Evolutionary conservation across 768 basidiomycete genomes (phyloP).

Genomic region (Lanmaoa rubissima): DNA sequence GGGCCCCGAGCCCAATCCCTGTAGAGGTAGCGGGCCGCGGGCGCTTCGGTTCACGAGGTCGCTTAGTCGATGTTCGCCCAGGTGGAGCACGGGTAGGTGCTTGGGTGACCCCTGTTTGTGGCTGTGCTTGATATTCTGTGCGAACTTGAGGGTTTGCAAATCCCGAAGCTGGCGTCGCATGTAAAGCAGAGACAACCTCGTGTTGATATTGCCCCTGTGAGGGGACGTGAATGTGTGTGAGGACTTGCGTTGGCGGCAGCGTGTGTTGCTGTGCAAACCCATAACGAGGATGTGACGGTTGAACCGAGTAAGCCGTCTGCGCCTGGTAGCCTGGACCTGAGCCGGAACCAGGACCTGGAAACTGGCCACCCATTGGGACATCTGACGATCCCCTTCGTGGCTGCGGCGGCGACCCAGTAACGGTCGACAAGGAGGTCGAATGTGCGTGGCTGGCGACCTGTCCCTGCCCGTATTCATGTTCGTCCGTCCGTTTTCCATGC

Average conservation of each 20-base stretch:
- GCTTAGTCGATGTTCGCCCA: slow-evolving; percentile 18
- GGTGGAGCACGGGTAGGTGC: neutral
- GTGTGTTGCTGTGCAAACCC: slow-evolving; percentile 11
- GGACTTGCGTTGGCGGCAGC: slow-evolving; percentile 5
- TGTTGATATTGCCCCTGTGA: slow-evolving; percentile 14
- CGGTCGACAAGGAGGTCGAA: slow-evolving; percentile 27
- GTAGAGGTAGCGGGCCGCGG: slow-evolving; percentile 4
- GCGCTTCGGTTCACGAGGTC: slow-evolving; percentile 25
- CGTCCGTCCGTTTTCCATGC: neutral
- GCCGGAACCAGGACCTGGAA: neutral
- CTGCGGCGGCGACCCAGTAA: slow-evolving; percentile 19
- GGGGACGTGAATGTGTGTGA: neutral
- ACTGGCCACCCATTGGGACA: neutral
- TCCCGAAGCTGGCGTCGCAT: neutral
- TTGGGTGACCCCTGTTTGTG: neutral
- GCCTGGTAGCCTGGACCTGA: neutral
- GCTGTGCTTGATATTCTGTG: neutral
- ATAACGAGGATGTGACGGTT: neutral
- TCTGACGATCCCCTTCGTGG: neutral
- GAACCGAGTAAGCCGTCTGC: slow-evolving; percentile 3
- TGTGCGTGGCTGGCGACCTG: slow-evolving; percentile 12
- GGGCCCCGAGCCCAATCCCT: neutral
- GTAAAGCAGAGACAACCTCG: neutral
- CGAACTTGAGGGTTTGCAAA: neutral
- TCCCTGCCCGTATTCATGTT: neutral